Evolutionary conservation across 768 basidiomycete genomes (phyloP).

Genomic region (Coprinellus micaceus): DNA sequence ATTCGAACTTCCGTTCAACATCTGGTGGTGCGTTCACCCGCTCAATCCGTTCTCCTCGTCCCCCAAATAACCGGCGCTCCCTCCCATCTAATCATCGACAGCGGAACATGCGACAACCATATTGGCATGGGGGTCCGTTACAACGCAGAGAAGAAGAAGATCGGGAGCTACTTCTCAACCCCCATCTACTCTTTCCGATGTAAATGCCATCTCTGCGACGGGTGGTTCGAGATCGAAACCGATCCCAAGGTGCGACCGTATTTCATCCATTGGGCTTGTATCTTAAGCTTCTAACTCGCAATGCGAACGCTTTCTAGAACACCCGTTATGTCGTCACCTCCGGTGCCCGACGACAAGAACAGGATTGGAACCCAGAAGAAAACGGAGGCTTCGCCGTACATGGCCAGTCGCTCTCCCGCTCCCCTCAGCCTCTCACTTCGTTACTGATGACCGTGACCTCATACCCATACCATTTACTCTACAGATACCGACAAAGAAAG

Average conservation of each 20-base stretch:
- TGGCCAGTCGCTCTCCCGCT: conserved; percentile 43
- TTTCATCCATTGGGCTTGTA: neutral
- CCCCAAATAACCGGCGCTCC: neutral
- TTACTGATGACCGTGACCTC: neutral
- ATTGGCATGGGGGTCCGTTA: conserved; percentile 99
- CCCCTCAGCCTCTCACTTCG: neutral
- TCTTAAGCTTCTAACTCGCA: neutral
- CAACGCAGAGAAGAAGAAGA: conserved; percentile 98
- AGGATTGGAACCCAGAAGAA: conserved; percentile 96
- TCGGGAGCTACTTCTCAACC: conserved; percentile 91
- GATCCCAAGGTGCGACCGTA: conserved; percentile 83
- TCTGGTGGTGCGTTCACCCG: conserved; percentile 73
- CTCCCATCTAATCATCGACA: conserved; percentile 26
- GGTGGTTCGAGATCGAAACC: conserved; percentile 98
- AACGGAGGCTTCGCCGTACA: conserved; percentile 90
- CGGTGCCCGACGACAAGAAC: conserved; percentile 91
- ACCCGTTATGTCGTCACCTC: conserved; percentile 90
- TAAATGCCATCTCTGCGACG: conserved; percentile 94
- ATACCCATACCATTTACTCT: neutral
- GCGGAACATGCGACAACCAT: conserved; percentile 92
- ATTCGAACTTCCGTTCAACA: conserved; percentile 95
- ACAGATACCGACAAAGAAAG: conserved; percentile 62
- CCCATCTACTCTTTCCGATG: conserved; percentile 94
- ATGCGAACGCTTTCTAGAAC: conserved; percentile 52
- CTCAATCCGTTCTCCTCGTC: neutral